Percentiles rank a stretch among this genome's conserved stretches.
These are phyloP conservation scores for Talaromyces sp. DNA, from an alignment of 2,329 filamentous ascomycete species.

Conservation along the genomic window DNA sequence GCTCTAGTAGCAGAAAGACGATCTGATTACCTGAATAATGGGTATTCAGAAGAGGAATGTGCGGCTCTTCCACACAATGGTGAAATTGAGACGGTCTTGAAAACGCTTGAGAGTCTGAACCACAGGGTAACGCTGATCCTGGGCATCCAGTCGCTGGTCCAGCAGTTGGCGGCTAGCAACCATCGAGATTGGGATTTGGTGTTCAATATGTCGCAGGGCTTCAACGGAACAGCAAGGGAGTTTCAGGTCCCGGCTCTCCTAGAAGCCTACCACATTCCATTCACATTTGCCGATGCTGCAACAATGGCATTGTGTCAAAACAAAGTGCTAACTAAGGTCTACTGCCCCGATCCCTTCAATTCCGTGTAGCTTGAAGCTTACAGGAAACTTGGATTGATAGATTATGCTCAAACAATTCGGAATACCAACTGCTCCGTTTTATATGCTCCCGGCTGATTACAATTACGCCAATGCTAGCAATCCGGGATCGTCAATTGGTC, in stretches of 20 bases:
- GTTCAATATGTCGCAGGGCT: slow-evolving; percentile 19
- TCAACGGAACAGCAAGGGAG: slow-evolving; percentile 19
- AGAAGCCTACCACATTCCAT: slow-evolving; percentile 22
- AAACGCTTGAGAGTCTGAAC: slow-evolving; percentile 12
- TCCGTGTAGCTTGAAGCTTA: no score
- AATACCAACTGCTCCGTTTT: slow-evolving; percentile 16
- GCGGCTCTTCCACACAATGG: slow-evolving; percentile 15
- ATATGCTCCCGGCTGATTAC: slow-evolving; percentile 6
- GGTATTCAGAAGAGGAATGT: slow-evolving; percentile 13
- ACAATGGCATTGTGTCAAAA: slow-evolving; percentile 18
- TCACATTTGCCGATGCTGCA: slow-evolving; percentile 18
- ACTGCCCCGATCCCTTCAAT: slow-evolving; percentile 5
- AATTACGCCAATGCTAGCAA: neutral
- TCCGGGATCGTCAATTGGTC: neutral
- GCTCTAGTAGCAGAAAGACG: slow-evolving; percentile 14
- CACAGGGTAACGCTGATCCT: slow-evolving; percentile 14
- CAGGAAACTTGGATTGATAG: neutral
- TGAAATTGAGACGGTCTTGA: slow-evolving; percentile 11
- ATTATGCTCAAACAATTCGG: slow-evolving; percentile 12
- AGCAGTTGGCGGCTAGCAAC: slow-evolving; percentile 14
- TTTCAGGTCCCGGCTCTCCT: slow-evolving; percentile 21
- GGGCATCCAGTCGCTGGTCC: slow-evolving; percentile 14
- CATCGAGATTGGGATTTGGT: slow-evolving; percentile 21
- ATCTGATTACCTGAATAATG: slow-evolving; percentile 11
- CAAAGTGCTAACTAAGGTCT: slow-evolving; percentile 20